Evolutionary conservation across 1,284 basidiomycete genomes (phyloP), one percentile per base, ranked within the genome.

Genomic region (Leccinum fallax): DNA sequence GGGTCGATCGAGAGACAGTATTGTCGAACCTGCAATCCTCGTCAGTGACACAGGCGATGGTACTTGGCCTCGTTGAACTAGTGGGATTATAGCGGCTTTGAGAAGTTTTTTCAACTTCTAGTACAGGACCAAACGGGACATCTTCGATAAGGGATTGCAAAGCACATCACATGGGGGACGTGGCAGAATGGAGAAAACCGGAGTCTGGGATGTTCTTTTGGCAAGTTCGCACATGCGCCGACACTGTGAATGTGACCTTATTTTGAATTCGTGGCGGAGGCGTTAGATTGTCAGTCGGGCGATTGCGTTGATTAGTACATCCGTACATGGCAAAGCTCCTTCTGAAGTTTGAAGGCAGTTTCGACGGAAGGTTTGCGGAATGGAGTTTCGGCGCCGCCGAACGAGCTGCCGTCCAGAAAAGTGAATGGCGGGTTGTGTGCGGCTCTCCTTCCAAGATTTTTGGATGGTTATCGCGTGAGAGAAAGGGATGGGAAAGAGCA

Each of bases 121-220:
- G 36, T 38, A 97, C 78, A 81, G 84, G 55, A 73, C 78, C 62
- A 90, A 94, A 72, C 80, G 93, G 21, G 88, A 93, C 71, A 79
- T 86, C 21, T 95, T 97, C 72, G 91, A 94, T 72, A 72, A 75
- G 1, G 86, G 88, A n/a, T 89, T 94, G 72, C 78, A 82, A 61
- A 19, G 30, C 30, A 32, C 32, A 83, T 69, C 82, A 95, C 67
- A 81, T 97, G 40, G 80, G 79, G 59, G 91, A 88, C 1, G 75
- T 94, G 26, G 93, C 87, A 1, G 87, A 89, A 65, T 97, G 95
- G 93, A 84, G 80, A 43, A 81, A 83, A 2, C 94, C 95, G 1
- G 88, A 92, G 54, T 90, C 94, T 2, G 94, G 94, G 62, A 89
- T 93, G 89, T 93, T 94, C 77, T 85, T 92, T 72, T 94, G 92